These are phyloP conservation scores for Diaporthe destruens DNA, from an alignment of 2,329 filamentous ascomycete genomes.

Conservation along the genomic window DNA sequence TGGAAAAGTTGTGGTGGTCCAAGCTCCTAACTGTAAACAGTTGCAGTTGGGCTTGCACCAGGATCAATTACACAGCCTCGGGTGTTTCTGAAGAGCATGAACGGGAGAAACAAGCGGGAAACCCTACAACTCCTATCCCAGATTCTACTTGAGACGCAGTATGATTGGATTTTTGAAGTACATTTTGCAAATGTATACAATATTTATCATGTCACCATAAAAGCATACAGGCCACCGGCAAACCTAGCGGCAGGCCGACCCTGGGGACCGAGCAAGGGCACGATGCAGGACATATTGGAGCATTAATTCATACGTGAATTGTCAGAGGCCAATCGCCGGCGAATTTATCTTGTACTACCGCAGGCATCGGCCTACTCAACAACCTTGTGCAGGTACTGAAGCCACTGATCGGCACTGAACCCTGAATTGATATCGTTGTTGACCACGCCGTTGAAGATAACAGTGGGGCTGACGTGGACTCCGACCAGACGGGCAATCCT, in stretches of 20 bases:
- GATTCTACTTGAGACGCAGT: background rate
- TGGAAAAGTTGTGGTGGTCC: conserved; percentile 33
- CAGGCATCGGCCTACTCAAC: conserved; percentile 52
- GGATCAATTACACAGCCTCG: background rate
- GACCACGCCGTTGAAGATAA: conserved; percentile 88
- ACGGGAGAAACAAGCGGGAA: background rate
- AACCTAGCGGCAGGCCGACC: background rate
- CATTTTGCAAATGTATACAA: background rate
- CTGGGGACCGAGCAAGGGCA: no score
- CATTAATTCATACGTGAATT: background rate
- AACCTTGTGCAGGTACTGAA: conserved; percentile 79
- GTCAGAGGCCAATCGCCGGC: background rate
- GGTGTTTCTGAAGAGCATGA: background rate
- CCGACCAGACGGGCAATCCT: conserved; percentile 84
- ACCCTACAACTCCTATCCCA: no score
- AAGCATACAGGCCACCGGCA: no score
- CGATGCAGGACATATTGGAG: background rate
- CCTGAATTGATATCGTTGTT: conserved; percentile 82
- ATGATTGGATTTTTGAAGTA: background rate
- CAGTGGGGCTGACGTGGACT: conserved; percentile 92
- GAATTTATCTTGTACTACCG: background rate
- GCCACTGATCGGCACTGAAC: conserved; percentile 86
- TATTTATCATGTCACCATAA: background rate
- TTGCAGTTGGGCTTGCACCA: background rate
- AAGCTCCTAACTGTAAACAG: background rate